These are phyloP conservation scores for Aotearoamyces nothofagi DNA, from an alignment of 2,329 filamentous ascomycete species.

Conservation along the genomic window DNA sequence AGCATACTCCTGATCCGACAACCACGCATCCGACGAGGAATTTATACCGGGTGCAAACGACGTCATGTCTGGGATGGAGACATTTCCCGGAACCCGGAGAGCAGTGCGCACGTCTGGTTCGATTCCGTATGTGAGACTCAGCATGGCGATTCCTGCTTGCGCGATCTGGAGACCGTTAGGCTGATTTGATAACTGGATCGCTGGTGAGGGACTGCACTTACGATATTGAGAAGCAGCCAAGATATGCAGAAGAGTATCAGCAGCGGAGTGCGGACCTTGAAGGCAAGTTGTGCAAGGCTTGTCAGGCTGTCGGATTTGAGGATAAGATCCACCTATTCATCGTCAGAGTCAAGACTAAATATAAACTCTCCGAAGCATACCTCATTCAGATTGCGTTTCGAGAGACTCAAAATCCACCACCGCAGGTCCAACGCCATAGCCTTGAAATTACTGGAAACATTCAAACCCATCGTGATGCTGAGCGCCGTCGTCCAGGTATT, in stretches of 20 bases:
- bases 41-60: constrained; percentile 19
- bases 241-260: constrained; percentile 15
- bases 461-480: constrained; percentile 26
- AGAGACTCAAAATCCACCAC: constrained; percentile 28
- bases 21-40: constrained; percentile 6
- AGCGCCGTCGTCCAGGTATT: constrained; percentile 29
- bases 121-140: constrained; percentile 27
- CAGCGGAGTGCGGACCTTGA: constrained; percentile 12
- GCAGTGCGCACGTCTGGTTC: constrained; percentile 22
- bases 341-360: constrained; percentile 3
- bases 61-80: constrained; percentile 23
- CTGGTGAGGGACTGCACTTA: constrained; percentile 6
- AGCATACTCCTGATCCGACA: constrained; percentile 24
- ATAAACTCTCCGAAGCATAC: constrained; percentile 13
- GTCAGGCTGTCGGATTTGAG: constrained; percentile 19
- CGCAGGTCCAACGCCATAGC: constrained; percentile 27
- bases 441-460: constrained; percentile 27
- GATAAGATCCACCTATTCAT: constrained; percentile 16
- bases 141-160: constrained; percentile 26
- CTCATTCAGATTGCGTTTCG: constrained; percentile 23
- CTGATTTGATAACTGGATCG: background rate
- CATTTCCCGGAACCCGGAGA: constrained; percentile 19
- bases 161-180: constrained; percentile 17
- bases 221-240: constrained; percentile 21
- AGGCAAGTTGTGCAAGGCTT: constrained; percentile 15